These are phyloP conservation scores for Solanum sitiens DNA, from an alignment of 257 asterid genomes.

Conservation along the genomic window DNA sequence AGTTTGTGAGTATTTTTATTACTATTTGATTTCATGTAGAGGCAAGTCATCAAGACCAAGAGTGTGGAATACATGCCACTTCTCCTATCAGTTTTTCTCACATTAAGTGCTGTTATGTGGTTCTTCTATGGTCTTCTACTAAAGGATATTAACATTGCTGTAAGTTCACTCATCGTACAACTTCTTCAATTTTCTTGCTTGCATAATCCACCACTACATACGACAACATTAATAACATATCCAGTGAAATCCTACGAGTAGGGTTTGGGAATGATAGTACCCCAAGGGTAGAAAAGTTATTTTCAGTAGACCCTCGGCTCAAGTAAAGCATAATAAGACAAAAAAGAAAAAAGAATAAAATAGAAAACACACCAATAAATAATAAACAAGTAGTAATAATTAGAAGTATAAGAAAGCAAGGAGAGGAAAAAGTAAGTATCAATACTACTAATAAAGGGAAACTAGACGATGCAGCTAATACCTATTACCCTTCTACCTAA, in stretches of 20 bases:
- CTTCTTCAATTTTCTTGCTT: neutral
- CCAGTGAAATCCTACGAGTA: too few species aligned
- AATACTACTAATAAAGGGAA: neutral
- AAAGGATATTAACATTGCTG: constrained; percentile 43
- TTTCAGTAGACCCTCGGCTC: neutral
- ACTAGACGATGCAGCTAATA: too few species aligned
- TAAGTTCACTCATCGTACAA: constrained; percentile 3
- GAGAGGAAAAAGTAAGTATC: too few species aligned
- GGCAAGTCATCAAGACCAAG: constrained; percentile 37
- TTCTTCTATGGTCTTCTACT: constrained; percentile 38
- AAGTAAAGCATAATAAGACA: too few species aligned
- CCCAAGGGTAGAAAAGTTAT: neutral
- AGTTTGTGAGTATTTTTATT: neutral
- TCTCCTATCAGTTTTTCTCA: constrained; percentile 36
- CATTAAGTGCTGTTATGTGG: constrained; percentile 47
- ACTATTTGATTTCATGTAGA: constrained; percentile 8
- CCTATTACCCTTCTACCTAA: neutral
- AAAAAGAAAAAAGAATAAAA: too few species aligned
- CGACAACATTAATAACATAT: too few species aligned
- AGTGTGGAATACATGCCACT: constrained; percentile 49
- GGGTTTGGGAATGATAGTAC: too few species aligned
- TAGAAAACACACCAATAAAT: neutral
- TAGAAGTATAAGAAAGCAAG: neutral
- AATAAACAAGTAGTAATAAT: too few species aligned
- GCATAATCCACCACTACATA: neutral